Percentiles rank a stretch among this genome's conserved stretches.
phyloP scores from a whole-genome alignment of 176 grass and related monocot genomes.

The Leersia perrieri region DNA sequence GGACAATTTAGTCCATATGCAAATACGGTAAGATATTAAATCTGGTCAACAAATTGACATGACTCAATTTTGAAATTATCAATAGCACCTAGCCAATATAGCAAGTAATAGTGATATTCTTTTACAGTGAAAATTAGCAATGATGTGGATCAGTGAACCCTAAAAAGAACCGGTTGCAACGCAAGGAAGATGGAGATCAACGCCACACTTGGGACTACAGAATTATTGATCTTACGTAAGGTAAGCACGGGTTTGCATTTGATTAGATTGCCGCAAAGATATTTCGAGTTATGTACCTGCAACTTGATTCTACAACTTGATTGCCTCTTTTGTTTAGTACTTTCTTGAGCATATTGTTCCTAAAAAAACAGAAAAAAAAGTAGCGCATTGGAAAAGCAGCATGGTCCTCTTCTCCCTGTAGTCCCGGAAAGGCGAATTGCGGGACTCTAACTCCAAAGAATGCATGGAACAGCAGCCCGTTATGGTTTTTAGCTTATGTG shows the following conservation, averaged over 20 bases:
- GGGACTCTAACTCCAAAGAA: constrained; percentile 9
- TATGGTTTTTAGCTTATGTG: background rate
- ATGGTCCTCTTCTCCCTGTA: constrained; percentile 8
- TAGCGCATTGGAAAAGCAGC: background rate
- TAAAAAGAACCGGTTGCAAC: background rate
- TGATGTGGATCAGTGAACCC: no score
- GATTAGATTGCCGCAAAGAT: background rate
- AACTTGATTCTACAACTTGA: background rate
- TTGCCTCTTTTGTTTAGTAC: background rate
- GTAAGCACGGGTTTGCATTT: background rate
- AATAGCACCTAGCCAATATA: no score
- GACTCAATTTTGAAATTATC: no score
- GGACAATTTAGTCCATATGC: no score
- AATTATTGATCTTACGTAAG: background rate
- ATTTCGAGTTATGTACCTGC: background rate
- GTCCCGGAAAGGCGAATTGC: constrained; percentile 28
- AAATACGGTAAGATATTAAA: no score
- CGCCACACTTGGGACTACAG: background rate
- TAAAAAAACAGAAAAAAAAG: background rate
- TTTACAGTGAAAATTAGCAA: no score
- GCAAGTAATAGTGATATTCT: no score
- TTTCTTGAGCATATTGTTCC: background rate
- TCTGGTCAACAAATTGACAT: no score
- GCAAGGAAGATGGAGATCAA: background rate
- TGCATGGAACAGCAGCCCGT: constrained; percentile 21